phyloP scores from a whole-genome alignment of 345 rosid genomes.

The Arabidopsis arenosa region DNA sequence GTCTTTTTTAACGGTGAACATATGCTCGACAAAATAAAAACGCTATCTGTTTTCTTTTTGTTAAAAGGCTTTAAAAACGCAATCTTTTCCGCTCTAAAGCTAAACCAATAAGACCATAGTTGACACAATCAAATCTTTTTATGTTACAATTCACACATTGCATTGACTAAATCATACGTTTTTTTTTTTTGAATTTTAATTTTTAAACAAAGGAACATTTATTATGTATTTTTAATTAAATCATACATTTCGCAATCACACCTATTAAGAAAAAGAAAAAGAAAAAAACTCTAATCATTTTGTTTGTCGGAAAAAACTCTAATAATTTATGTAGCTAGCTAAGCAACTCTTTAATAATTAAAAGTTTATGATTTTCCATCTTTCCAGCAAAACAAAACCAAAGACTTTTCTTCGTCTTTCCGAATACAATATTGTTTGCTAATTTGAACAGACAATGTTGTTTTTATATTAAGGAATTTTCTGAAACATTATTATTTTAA shows the following conservation, averaged over 20 bases:
- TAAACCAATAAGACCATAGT: background rate
- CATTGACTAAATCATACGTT: background rate
- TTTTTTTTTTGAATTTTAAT: background rate
- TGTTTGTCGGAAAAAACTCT: too few relatives aligned
- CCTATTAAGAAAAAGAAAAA: background rate
- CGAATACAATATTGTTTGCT: background rate
- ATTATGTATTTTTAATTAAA: background rate
- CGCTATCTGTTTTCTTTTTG: too few relatives aligned
- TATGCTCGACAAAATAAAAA: background rate
- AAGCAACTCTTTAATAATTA: slow-evolving; percentile 12
- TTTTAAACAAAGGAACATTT: background rate
- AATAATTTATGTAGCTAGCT: slow-evolving; percentile 22
- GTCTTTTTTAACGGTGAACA: background rate
- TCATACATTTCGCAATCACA: background rate
- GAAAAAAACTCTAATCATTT: background rate
- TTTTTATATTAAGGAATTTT: background rate
- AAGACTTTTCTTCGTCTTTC: slow-evolving; percentile 18
- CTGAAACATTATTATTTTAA: background rate
- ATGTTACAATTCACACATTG: too few relatives aligned
- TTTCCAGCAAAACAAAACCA: slow-evolving; percentile 42
- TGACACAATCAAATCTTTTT: background rate
- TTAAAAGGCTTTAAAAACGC: too few relatives aligned
- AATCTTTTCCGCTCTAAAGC: background rate
- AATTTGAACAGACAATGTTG: slow-evolving; percentile 29
- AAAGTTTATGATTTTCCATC: background rate